These are phyloP conservation scores for Porcisia deanei DNA, from an alignment of 208 protist species.

Conservation along the genomic window DNA sequence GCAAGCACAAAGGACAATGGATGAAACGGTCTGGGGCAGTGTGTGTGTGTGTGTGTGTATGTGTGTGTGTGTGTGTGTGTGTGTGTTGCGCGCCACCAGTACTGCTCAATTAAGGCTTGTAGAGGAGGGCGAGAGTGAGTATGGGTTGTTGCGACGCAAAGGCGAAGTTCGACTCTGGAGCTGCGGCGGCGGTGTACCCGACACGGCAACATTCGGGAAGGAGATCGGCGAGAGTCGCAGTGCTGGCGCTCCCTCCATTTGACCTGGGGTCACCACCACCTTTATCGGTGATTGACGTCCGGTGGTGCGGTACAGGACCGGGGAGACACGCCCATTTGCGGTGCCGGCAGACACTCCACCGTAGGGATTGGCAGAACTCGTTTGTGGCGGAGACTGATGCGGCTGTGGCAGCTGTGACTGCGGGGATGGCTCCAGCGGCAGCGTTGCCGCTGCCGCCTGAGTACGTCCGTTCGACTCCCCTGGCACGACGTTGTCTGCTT, in stretches of 20 bases:
- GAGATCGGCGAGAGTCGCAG: constrained; percentile 33
- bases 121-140: constrained; percentile 30
- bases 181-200: constrained; percentile 19
- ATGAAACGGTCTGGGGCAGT: too few relatives aligned
- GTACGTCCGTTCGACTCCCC: constrained; percentile 10
- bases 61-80: not conserved
- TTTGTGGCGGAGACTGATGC: constrained; percentile 6
- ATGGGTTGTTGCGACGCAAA: constrained; percentile 38
- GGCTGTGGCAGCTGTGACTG: constrained; percentile 1
- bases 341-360: not conserved
- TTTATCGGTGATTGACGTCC: constrained; percentile 29
- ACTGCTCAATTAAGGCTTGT: constrained; percentile 16
- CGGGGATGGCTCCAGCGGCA: constrained; percentile 5
- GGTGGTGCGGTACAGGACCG: constrained; percentile 34
- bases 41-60: not conserved
- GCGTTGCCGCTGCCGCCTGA: not conserved
- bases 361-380: constrained; percentile 19
- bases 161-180: constrained; percentile 28
- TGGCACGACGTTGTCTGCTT: constrained; percentile 16
- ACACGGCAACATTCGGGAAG: not conserved
- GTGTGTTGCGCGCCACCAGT: not conserved
- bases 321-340: constrained; percentile 21
- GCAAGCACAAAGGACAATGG: not conserved
- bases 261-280: constrained; percentile 27
- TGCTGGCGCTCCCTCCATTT: constrained; percentile 6